Base-by-base conservation (phyloP, 345 rosid genomes). In the Viola odorata region DNA sequence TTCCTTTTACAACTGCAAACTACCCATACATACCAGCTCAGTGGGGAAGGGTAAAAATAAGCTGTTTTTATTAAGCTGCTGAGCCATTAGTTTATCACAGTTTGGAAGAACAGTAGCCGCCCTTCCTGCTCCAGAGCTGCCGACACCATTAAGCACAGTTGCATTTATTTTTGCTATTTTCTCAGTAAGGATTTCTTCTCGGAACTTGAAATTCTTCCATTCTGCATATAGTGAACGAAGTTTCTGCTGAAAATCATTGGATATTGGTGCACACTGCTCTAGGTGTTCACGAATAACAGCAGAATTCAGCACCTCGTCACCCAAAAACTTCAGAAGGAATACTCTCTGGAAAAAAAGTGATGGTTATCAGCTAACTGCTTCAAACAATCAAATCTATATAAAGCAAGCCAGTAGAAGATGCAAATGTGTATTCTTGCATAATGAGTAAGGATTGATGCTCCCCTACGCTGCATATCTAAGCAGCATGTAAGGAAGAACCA, bases 171-270 rank as follows among this genome's bases (percentile, higher is more conserved):
- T 69, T 36, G 52, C 64, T 44, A 54, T 50, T 63, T 72, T 65
- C 16, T 61, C 63, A 49, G 63, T 32, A 10, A 76, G 44, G 41
- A 50, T 12, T 62, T 69, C 77, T 50, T 77, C 77, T 62, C 48
- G 72, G 42, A 15, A 51, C 67, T 65, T 77, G 15, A 69, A 53
- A 58, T 54, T 61, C 58, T 49, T 65, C 80, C 74, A 69, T 68
- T 76, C 80, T 16, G 51, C 12, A 40, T 36, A 64, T 40, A 69
- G 55, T 40, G 61, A 65, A 1, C 66, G 74, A 53, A 68, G 47
- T 65, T 77, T 72, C 49, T 77, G 77, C 72, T 65, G 80, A 53
- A 77, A 72, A 44, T 77, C 80, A 38, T 50, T 45, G 7, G 67
- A 72, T 45, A 39, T 12, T 15, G 71, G 54, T 36, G 66, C 57